Evolutionary conservation across 2,329 filamentous ascomycete species (phyloP).

Genomic region (Colletotrichum eleusines): DNA sequence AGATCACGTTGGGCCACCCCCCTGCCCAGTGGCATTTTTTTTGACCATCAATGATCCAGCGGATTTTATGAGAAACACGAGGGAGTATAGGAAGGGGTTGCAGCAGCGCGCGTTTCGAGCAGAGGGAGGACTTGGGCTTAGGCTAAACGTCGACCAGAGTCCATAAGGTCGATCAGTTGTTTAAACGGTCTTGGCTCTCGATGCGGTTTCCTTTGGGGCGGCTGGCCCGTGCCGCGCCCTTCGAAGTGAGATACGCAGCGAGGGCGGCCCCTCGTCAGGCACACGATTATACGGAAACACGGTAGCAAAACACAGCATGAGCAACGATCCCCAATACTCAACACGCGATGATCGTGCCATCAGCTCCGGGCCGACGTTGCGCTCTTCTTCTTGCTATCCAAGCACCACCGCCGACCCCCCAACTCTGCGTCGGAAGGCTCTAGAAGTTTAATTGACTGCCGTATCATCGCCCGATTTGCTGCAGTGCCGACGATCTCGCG

Average conservation of each 20-base stretch:
- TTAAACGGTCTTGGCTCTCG: constrained; percentile 11
- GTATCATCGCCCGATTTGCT: constrained; percentile 1
- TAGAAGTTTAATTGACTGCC: constrained; percentile 15
- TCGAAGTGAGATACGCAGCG: no score
- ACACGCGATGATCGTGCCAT: background rate
- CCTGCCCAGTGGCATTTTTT: background rate
- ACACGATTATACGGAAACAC: background rate
- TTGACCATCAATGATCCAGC: background rate
- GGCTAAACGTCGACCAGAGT: background rate
- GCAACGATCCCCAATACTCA: background rate
- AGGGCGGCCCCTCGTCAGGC: no score
- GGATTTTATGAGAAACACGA: constrained; percentile 3
- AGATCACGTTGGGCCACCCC: constrained; percentile 22
- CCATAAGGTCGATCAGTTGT: background rate
- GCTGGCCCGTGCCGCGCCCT: background rate
- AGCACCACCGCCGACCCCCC: background rate
- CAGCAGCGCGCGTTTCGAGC: constrained; percentile 25
- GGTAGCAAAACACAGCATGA: background rate
- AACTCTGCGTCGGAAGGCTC: background rate
- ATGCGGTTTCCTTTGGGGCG: background rate
- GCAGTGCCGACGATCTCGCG: constrained; percentile 5
- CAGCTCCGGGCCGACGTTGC: background rate
- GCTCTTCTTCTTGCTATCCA: background rate
- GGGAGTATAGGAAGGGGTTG: constrained; percentile 1
- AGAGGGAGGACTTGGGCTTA: background rate